Conservation (phyloP, 495 filamentous ascomycete species). For the Aspergillus campestris region DNA sequence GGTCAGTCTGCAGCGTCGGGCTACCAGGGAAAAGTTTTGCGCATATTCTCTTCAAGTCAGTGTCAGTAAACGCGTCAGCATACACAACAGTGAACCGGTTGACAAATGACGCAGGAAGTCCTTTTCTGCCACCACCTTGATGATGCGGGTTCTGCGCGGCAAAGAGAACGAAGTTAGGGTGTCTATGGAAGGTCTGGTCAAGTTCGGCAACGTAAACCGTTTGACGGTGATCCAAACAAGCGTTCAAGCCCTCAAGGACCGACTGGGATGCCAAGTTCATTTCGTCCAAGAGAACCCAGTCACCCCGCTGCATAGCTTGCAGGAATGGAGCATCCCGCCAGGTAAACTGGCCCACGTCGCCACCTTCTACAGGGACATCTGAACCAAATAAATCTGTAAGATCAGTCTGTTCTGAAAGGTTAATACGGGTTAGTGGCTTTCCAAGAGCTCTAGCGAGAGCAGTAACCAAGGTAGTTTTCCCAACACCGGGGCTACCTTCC, state of each 20-base stretch:
- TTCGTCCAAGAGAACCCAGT: conserved; percentile 96
- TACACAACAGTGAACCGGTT: conserved; percentile 98
- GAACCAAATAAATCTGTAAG: conserved; percentile 96
- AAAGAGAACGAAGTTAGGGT: conserved; percentile 85
- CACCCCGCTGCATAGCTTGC: conserved; percentile 87
- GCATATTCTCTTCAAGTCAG: conserved; percentile 78
- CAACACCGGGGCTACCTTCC: conserved; percentile 93
- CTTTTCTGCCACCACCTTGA: conserved; percentile 93
- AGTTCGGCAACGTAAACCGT: conserved; percentile 94
- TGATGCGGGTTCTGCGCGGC: conserved; percentile 97
- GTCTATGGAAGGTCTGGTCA: conserved; percentile 82
- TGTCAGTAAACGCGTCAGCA: conserved; percentile 73
- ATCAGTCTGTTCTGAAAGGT: conserved; percentile 95
- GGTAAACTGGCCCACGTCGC: conserved; percentile 73
- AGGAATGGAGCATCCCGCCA: conserved; percentile 97
- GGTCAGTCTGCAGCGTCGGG: conserved; percentile 43
- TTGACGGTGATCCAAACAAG: conserved; percentile 93
- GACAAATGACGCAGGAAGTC: conserved; percentile 89
- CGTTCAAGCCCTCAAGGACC: conserved; percentile 93
- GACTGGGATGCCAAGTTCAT: conserved; percentile 99
- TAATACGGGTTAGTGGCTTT: conserved; percentile 80
- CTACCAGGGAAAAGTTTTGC: conserved; percentile 62
- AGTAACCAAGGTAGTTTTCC: conserved; percentile 87
- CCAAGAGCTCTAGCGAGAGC: conserved; percentile 73
- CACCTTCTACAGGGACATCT: conserved; percentile 89